Percentiles rank a stretch among this genome's conserved stretches.
These are phyloP conservation scores for Melaleuca alternifolia DNA, from an alignment of 345 rosid genomes.

Conservation along the genomic window DNA sequence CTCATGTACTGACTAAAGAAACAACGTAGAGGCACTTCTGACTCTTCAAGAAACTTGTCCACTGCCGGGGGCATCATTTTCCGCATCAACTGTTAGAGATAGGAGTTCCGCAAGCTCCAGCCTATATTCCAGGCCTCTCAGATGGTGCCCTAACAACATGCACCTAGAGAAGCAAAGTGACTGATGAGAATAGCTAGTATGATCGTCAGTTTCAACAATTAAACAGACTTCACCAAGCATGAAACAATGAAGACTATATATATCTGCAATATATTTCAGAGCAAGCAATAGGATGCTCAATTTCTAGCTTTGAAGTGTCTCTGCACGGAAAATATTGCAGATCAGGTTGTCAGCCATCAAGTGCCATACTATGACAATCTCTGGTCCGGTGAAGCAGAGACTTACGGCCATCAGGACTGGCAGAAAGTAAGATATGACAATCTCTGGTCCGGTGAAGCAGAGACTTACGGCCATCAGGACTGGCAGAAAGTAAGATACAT, in stretches of 20 bases:
- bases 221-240: background rate
- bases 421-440: no score
- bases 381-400: no score
- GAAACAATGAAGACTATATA: background rate
- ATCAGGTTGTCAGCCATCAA: background rate
- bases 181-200: background rate
- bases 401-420: no score
- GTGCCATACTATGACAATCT: background rate
- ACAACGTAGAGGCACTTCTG: background rate
- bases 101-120: conserved; percentile 74
- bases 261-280: background rate
- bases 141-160: conserved; percentile 87
- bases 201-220: background rate
- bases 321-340: background rate
- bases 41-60: conserved; percentile 5
- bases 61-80: conserved; percentile 24
- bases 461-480: background rate
- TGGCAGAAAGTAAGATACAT: background rate
- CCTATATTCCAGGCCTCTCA: conserved; percentile 82
- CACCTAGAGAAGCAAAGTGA: conserved; percentile 35
- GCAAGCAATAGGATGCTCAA: background rate
- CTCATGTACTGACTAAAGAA: background rate
- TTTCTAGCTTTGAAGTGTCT: background rate
- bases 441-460: background rate
- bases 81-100: conserved; percentile 34